Percentiles rank a stretch among this genome's conserved stretches.
phyloP scores from a whole-genome alignment of 805 yeast species.

The Henningerozyma blattae region DNA sequence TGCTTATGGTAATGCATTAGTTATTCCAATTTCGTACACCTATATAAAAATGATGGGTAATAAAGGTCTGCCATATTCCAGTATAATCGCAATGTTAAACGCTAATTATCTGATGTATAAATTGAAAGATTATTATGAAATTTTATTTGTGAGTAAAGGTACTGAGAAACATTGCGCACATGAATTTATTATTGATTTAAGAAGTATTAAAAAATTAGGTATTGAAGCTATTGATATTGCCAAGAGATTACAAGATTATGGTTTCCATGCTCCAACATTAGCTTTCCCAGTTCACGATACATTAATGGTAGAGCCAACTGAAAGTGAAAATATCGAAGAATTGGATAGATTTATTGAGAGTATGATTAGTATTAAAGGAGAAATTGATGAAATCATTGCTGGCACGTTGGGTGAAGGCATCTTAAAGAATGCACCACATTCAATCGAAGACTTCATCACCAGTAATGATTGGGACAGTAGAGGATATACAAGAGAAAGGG shows the following conservation, averaged over 20 bases:
- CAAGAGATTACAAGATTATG: conserved; percentile 93
- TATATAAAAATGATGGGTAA: conserved; percentile 93
- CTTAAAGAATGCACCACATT: conserved; percentile 86
- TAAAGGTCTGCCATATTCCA: conserved; percentile 70
- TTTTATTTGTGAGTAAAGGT: conserved; percentile 47
- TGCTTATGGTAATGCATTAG: conserved; percentile 91
- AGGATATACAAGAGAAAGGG: conserved; percentile 85
- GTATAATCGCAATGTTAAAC: conserved; percentile 81
- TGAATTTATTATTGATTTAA: conserved; percentile 85
- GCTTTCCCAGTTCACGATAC: conserved; percentile 98
- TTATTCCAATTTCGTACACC: conserved; percentile 86
- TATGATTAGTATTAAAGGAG: conserved; percentile 68
- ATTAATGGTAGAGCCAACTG: conserved; percentile 96
- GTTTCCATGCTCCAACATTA: conserved; percentile 98
- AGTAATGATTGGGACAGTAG: conserved; percentile 66
- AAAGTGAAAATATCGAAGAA: conserved; percentile 80
- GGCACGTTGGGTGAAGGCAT: conserved; percentile 58
- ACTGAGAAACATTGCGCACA: conserved; percentile 76
- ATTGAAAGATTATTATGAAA: conserved; percentile 56
- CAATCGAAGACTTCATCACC: conserved; percentile 61
- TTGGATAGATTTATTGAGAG: conserved; percentile 85
- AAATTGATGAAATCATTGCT: conserved; percentile 60
- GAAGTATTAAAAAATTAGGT: conserved; percentile 69
- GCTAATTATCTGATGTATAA: conserved; percentile 91
- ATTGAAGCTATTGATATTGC: conserved; percentile 95